These are phyloP conservation scores for Debaryomyces udenii DNA, from an alignment of 1,139 yeast genomes.

Conservation along the genomic window DNA sequence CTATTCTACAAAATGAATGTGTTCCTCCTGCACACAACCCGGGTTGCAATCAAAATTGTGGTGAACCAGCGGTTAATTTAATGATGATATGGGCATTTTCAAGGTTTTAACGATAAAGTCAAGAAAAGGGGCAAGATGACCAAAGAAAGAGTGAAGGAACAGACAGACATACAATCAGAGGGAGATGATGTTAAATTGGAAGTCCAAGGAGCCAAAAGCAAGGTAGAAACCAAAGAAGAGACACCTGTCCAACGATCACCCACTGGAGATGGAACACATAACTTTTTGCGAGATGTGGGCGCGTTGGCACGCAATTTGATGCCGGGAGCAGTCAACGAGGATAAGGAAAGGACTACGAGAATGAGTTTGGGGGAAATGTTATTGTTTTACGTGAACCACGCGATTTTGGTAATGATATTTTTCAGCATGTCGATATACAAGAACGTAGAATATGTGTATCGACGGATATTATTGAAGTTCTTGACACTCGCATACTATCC, in stretches of 20 bases:
- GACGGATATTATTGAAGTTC: slow-evolving; percentile 58
- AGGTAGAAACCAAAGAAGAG: background rate
- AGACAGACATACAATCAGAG: background rate
- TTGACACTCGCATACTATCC: slow-evolving; percentile 75
- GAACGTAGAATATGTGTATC: slow-evolving; percentile 53
- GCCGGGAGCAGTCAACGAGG: background rate
- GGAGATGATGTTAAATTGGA: background rate
- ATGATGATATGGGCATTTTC: slow-evolving; percentile 1
- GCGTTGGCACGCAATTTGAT: slow-evolving; percentile 6
- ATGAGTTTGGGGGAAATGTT: slow-evolving; percentile 1
- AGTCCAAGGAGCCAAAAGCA: background rate
- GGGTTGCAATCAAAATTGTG: slow-evolving; percentile 7
- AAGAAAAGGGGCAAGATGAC: background rate
- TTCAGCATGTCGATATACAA: slow-evolving; percentile 59
- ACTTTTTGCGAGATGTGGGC: slow-evolving; percentile 1
- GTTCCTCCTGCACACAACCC: slow-evolving; percentile 5
- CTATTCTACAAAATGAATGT: too few relatives aligned
- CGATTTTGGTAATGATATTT: slow-evolving; percentile 54
- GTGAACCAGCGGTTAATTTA: slow-evolving; percentile 7
- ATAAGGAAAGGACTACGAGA: background rate
- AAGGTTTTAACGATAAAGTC: background rate
- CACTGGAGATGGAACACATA: slow-evolving; percentile 1
- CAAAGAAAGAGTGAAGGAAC: background rate
- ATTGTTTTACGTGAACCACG: slow-evolving; percentile 23
- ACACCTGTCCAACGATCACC: background rate